Conservation (phyloP, 2,329 filamentous ascomycete genomes). For the Penicillium sp. region DNA sequence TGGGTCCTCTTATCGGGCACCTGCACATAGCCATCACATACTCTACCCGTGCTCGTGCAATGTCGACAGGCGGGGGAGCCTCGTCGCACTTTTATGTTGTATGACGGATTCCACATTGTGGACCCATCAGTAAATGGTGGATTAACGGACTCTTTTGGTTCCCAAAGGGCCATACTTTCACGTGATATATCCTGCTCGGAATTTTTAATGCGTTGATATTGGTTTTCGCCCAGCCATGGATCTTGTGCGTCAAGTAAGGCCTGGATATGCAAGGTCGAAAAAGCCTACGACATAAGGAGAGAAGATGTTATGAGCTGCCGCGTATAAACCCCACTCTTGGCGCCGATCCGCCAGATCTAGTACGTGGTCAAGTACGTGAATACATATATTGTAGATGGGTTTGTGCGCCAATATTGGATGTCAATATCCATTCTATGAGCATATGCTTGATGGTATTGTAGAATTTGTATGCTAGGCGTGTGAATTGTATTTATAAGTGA, state of each 20-base stretch:
- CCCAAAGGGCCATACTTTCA: neutral
- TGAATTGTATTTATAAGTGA: no score
- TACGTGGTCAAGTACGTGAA: neutral
- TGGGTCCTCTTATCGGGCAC: neutral
- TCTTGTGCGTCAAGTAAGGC: no score
- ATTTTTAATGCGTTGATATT: neutral
- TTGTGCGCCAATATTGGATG: neutral
- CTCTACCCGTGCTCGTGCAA: neutral
- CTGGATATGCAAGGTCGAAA: neutral
- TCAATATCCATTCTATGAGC: neutral
- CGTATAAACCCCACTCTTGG: conserved; percentile 5
- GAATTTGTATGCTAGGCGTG: neutral
- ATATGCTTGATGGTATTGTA: neutral
- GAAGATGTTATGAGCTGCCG: neutral
- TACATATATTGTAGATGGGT: neutral
- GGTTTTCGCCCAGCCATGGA: neutral
- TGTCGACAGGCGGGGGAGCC: neutral
- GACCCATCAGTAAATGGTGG: neutral
- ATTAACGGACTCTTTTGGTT: neutral
- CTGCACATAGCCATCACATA: neutral
- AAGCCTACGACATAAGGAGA: neutral
- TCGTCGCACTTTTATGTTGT: conserved; percentile 1
- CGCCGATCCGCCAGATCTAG: neutral
- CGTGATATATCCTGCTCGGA: neutral
- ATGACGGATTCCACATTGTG: neutral